These are phyloP conservation scores for Plasmodium relictum DNA, from an alignment of 169 alveolate species.

Conservation along the genomic window DNA sequence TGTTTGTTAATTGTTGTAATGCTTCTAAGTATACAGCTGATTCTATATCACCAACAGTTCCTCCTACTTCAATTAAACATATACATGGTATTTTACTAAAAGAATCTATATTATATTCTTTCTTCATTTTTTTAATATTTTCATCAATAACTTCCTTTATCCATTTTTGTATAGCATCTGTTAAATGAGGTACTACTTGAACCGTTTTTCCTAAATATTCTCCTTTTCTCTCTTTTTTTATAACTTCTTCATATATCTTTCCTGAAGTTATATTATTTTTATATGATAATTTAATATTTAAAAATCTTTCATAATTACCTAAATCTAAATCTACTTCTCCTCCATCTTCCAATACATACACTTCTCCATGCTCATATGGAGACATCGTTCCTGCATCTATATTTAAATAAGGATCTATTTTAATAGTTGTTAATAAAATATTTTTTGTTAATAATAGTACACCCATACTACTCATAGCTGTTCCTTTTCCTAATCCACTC, in stretches of 20 bases:
- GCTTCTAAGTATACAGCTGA: conserved; percentile 95
- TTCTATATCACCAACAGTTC: conserved; percentile 98
- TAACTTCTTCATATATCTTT: conserved; percentile 93
- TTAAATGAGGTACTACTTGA: conserved; percentile 92
- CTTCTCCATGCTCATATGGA: conserved; percentile 98
- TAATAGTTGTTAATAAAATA: conserved; percentile 93
- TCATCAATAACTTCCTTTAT: conserved; percentile 86
- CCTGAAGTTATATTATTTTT: conserved; percentile 96
- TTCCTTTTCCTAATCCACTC: conserved; percentile 98
- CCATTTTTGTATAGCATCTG: conserved; percentile 90
- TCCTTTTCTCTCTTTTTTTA: conserved; percentile 95
- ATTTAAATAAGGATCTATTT: conserved; percentile 97
- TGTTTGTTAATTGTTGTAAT: conserved; percentile 90
- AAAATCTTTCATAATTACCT: conserved; percentile 98
- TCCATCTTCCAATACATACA: conserved; percentile 96
- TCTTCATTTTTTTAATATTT: conserved; percentile 77
- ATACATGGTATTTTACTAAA: conserved; percentile 90
- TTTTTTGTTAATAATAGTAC: conserved; percentile 92
- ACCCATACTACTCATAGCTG: conserved; percentile 95
- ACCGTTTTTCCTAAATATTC: conserved; percentile 97
- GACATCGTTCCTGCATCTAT: conserved; percentile 97
- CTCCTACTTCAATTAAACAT: conserved; percentile 97
- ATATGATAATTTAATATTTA: conserved; percentile 89
- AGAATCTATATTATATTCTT: conserved; percentile 45
- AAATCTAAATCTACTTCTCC: conserved; percentile 98